Base-by-base conservation (phyloP, 352 stramenopile species). In the Phytophthora europaea region DNA sequence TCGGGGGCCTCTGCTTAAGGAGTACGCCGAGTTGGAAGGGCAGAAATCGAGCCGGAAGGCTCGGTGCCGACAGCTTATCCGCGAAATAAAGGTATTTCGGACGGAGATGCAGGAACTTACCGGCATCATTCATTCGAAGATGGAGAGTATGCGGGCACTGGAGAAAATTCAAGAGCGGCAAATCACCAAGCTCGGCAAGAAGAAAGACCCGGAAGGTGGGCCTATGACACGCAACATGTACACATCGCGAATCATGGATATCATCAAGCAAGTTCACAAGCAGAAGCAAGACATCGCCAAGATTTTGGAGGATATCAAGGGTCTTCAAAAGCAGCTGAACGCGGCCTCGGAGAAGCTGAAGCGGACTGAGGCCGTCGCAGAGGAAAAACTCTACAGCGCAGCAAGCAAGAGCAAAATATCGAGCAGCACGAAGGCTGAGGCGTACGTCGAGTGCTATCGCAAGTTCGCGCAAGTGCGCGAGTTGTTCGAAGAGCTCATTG, bases 211-310 rank as follows among this genome's bases (percentile, higher is more conserved):
- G 4, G 59, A 65, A 31, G 65, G 54, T n/a, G 67, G 61, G 0
- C 60, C 43, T 0, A 79, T 74, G 87, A 92, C 62, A n/a, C 89
- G 91, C 43, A 90, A 80, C 69, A 88, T 92, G 68, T 98, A 98
- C 79, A 97, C 86, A 28, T 84, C 87, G 33, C 89, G 92, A 2
- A 97, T 98, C 67, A 92, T 97, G 82, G 92, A 97, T 67, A 97
- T 98, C 67, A 98, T 95, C 79, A 94, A 94, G 67, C 85, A 94
- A 43, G 89, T 97, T 28, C 83, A 94, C 69, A 97, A 97, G 76
- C 90, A 98, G 60, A 98, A 96, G 58, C 76, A 87, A 34, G 91
- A 96, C 45, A 97, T 97, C 23, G 58, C 76, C 13, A 95, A 94
- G 63, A 91, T 96, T 66, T 81, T 96, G 26, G 73, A 87, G 10